A percentile compares a stretch with the other conserved stretches of the same genome.
Conservation (phyloP, 768 basidiomycete genomes). For the Coprinopsis sp. region DNA sequence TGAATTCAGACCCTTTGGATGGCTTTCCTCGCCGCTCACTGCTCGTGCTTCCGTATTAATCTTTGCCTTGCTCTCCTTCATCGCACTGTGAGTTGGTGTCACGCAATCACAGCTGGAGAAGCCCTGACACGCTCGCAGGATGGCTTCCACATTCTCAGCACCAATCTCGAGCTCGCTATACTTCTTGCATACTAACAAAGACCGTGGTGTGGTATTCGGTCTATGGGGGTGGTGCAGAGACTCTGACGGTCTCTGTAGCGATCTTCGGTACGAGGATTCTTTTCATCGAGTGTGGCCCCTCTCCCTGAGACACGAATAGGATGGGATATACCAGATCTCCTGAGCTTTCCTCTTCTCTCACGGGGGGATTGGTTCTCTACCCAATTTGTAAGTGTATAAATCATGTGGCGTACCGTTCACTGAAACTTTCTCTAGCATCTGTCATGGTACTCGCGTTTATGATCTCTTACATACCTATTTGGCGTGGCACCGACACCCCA, state of each 20-base stretch:
- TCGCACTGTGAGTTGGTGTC: not conserved
- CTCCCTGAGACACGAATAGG: constrained; percentile 13
- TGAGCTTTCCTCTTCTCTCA: constrained; percentile 28
- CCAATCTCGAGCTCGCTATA: constrained; percentile 29
- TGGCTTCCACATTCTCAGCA: constrained; percentile 26
- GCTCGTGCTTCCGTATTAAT: not conserved
- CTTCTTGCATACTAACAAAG: constrained; percentile 34
- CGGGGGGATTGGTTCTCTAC: constrained; percentile 32
- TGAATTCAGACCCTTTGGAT: no score
- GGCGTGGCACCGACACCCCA: constrained; percentile 14
- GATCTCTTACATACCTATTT: constrained; percentile 25
- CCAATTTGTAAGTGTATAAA: constrained; percentile 25
- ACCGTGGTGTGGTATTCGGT: constrained; percentile 36
- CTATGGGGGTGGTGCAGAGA: constrained; percentile 42
- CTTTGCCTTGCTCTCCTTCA: not conserved
- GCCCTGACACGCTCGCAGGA: constrained; percentile 12
- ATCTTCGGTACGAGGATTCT: constrained; percentile 22
- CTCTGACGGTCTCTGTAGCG: constrained; percentile 23
- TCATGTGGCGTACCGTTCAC: not conserved
- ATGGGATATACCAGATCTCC: constrained; percentile 37
- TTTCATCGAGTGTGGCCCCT: not conserved
- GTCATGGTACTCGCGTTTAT: constrained; percentile 27
- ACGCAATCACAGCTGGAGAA: not conserved
- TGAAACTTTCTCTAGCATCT: constrained; percentile 19
- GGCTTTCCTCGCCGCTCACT: not conserved